Base-by-base conservation (phyloP, 441 rosid genomes). In the Adansonia grandidieri region DNA sequence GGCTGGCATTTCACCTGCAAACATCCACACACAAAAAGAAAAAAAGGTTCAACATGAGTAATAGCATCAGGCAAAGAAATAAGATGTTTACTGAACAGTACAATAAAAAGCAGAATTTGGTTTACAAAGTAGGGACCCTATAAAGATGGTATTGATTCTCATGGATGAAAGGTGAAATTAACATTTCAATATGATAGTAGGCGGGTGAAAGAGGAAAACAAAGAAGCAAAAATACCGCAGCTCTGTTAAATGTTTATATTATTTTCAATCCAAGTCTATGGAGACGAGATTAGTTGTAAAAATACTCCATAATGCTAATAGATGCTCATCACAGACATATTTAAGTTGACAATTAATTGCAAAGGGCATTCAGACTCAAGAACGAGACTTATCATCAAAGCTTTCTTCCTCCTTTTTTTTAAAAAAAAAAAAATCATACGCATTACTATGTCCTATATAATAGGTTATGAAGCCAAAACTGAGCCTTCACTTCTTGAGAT, bases 1-100 rank as follows among this genome's bases (percentile, higher is more conserved):
- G 98, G 99, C 86, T 94, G 98, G 79, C 94, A 91, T 86, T 96
- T 96, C 80, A 96, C 98, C 98, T 96, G 84, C 85, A 86, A 73
- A 78, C 54, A 66, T 83, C 58, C 44, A 70, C 10, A 42, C 48
- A 83, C 10, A 56, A 71, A 74, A 74, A 45, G 40, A 53, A 83
- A 15, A 56, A 71, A 74, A 74, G 45, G 40, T 54, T 66, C 40
- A 54, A 13, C 61, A 75, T 15, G 45, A 50, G 28, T 8, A 50
- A 45, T 51, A 75, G 54, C 71, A 75, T 63, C 24, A 28, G n/a
- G 24, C 28, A 67, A 53, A 42, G 73, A 40, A 65, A 65, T 1
- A 20, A 74, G 61, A 51, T 14, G 19, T 20, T 45, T 17, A 53
- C 74, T 50, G 57, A 56, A 44, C 51, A 67, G 47, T 14, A 42